Evolutionary conservation across 176 grass and related monocot genomes (phyloP).

Genomic region (Puya raimondii): DNA sequence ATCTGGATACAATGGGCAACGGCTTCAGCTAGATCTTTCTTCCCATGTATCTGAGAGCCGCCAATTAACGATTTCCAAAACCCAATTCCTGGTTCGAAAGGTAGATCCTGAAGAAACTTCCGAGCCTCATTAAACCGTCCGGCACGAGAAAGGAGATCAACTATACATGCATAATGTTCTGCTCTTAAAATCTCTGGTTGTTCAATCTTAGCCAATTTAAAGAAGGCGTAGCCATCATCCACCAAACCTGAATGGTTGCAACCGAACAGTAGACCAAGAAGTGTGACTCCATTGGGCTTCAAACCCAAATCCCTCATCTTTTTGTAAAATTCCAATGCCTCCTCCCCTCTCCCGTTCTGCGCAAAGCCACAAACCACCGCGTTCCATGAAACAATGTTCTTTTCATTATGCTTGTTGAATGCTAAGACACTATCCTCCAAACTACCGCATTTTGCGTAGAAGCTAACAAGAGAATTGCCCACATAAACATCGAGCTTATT

Average conservation of each 20-base stretch:
- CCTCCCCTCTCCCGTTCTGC: conserved; percentile 50
- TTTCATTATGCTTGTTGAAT: conserved; percentile 36
- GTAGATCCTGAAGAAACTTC: conserved; percentile 61
- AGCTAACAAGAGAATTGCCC: conserved; percentile 65
- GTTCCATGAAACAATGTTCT: conserved; percentile 70
- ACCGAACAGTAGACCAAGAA: conserved; percentile 59
- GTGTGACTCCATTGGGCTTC: conserved; percentile 39
- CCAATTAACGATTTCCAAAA: conserved; percentile 79
- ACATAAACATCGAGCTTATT: conserved; percentile 33
- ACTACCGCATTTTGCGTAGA: conserved; percentile 70
- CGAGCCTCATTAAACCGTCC: conserved; percentile 44
- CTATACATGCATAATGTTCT: conserved; percentile 72
- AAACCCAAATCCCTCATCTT: conserved; percentile 39
- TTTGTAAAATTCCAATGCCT: conserved; percentile 53
- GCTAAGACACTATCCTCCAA: conserved; percentile 62
- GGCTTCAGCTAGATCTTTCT: conserved; percentile 33
- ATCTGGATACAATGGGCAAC: conserved; percentile 30
- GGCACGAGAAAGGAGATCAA: conserved; percentile 61
- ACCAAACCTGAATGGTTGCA: conserved; percentile 75
- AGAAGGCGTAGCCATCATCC: conserved; percentile 49
- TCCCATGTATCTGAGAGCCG: conserved; percentile 57
- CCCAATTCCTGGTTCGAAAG: conserved; percentile 62
- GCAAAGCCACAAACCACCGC: conserved; percentile 58
- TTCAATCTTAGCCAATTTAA: conserved; percentile 38
- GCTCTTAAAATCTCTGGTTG: conserved; percentile 38